Evolutionary conservation across 495 filamentous ascomycete species (phyloP).

Genomic region (Daldinia loculata): DNA sequence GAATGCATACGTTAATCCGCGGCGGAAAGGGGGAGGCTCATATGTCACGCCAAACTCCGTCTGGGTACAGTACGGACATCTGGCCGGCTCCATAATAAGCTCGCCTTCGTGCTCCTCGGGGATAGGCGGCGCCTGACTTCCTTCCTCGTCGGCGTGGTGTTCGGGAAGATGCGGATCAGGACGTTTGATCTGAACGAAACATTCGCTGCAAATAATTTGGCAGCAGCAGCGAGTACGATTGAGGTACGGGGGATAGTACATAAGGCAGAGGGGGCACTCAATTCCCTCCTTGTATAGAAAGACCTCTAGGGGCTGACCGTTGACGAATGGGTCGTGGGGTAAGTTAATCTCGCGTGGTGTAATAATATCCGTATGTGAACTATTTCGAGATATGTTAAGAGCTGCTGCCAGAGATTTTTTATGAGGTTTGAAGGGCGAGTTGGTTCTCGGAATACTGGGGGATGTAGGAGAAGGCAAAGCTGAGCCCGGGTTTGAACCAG

Average conservation of each 20-base stretch:
- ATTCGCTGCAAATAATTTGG: constrained; percentile 97
- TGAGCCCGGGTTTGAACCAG: constrained; percentile 59
- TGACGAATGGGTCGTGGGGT: constrained; percentile 85
- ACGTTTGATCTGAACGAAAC: constrained; percentile 98
- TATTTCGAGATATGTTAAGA: constrained; percentile 74
- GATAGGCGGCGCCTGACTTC: constrained; percentile 53
- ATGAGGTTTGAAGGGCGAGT: constrained; percentile 66
- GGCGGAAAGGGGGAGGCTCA: constrained; percentile 84
- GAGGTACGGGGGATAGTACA: constrained; percentile 95
- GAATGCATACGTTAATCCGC: constrained; percentile 77
- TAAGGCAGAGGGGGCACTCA: constrained; percentile 96
- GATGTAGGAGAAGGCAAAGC: constrained; percentile 67
- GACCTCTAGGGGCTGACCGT: constrained; percentile 89
- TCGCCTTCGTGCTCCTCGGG: constrained; percentile 65
- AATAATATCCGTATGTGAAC: constrained; percentile 68
- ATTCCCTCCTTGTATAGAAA: constrained; percentile 88
- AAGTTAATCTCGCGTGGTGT: constrained; percentile 79
- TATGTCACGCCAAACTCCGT: constrained; percentile 96
- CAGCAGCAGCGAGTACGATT: constrained; percentile 96
- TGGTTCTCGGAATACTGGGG: constrained; percentile 41
- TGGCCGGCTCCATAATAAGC: constrained; percentile 89
- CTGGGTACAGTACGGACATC: constrained; percentile 94
- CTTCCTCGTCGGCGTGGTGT: constrained; percentile 70
- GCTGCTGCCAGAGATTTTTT: constrained; percentile 86
- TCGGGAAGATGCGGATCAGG: constrained; percentile 96